Evolutionary conservation across 2,329 filamentous ascomycete genomes (phyloP).

Genomic region (Sordariomycetes sp.): DNA sequence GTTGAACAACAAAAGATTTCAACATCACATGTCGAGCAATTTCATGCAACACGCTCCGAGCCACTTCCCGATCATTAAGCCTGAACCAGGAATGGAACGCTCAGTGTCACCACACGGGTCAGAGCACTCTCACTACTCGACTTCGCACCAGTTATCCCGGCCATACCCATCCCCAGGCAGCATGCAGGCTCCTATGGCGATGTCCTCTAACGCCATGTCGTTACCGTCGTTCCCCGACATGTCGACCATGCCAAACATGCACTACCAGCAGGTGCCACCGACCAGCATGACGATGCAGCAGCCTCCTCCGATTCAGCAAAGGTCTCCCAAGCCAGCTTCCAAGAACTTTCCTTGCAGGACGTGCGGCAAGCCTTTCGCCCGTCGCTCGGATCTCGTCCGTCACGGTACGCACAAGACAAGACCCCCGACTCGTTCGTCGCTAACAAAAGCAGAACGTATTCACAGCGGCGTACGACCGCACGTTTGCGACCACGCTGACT

Average conservation of each 20-base stretch:
- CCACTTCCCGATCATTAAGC: slow-evolving; percentile 22
- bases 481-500: slow-evolving; percentile 79
- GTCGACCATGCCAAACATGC: slow-evolving; percentile 22
- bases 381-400: slow-evolving; percentile 85
- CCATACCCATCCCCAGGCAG: slow-evolving; percentile 44
- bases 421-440: not conserved
- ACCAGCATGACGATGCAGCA: slow-evolving; percentile 23
- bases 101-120: slow-evolving; percentile 51
- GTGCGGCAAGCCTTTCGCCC: slow-evolving; percentile 85
- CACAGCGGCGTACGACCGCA: slow-evolving; percentile 88
- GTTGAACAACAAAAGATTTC: slow-evolving; percentile 37
- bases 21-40: slow-evolving; percentile 22
- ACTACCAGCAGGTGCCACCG: not conserved
- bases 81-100: slow-evolving; percentile 36
- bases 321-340: slow-evolving; percentile 25
- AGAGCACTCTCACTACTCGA: slow-evolving; percentile 48
- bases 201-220: slow-evolving; percentile 32
- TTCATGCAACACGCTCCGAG: slow-evolving; percentile 20
- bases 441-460: slow-evolving; percentile 66
- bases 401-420: slow-evolving; percentile 61
- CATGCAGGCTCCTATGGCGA: slow-evolving; percentile 40
- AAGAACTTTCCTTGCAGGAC: slow-evolving; percentile 84
- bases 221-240: slow-evolving; percentile 29
- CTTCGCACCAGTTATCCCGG: slow-evolving; percentile 34
- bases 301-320: slow-evolving; percentile 17